phyloP scores from a whole-genome alignment of 148 eudicot species.

The Oxyria digyna region DNA sequence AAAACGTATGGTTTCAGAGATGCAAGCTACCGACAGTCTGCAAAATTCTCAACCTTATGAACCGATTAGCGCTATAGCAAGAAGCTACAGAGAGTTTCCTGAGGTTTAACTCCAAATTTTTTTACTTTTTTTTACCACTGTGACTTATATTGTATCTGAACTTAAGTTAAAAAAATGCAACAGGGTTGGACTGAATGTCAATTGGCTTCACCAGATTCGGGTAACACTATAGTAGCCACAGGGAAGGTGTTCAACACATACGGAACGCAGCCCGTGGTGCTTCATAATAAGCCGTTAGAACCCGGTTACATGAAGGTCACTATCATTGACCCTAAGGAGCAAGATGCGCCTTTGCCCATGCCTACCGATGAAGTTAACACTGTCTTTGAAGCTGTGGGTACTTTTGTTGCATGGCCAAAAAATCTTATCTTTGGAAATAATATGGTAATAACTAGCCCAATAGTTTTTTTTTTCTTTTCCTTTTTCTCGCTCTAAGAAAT shows the following conservation, averaged over 20 bases:
- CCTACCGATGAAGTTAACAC: constrained; percentile 5
- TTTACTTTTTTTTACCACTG: background rate
- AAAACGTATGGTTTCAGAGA: background rate
- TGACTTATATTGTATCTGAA: background rate
- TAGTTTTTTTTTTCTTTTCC: background rate
- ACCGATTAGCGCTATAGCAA: background rate
- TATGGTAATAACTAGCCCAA: background rate
- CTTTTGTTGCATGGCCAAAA: background rate
- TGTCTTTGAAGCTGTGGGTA: constrained; percentile 1
- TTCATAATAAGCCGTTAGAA: background rate
- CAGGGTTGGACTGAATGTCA: background rate
- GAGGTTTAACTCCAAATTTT: background rate
- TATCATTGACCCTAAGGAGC: constrained; percentile 3
- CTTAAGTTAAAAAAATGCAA: background rate
- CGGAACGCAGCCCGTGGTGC: background rate
- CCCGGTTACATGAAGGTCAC: background rate
- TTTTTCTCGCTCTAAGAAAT: background rate
- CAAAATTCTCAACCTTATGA: background rate
- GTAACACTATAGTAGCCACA: background rate
- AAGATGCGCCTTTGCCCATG: constrained; percentile 1
- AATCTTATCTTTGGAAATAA: background rate
- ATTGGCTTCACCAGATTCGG: background rate
- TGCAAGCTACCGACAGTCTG: background rate
- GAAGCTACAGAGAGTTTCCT: background rate
- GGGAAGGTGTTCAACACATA: constrained; percentile 5